Base-by-base conservation (phyloP, 192 early-diverging fungal species). In the Polychytrium aggregatum region DNA sequence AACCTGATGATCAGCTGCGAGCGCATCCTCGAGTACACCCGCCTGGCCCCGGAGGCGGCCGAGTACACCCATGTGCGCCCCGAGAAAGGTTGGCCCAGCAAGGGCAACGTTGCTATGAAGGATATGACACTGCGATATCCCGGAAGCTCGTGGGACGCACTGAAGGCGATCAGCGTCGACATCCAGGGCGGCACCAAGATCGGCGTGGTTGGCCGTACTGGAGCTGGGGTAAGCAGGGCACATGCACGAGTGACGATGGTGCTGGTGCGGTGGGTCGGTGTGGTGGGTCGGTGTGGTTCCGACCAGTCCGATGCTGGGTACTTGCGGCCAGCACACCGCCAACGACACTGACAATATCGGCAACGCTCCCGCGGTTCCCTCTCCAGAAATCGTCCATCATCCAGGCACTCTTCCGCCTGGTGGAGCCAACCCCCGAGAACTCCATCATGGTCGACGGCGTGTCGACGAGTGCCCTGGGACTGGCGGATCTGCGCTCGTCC, bases 201-300 rank as follows among this genome's bases (percentile, higher is more conserved):
- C 45, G 87, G 81, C 14, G 67, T 90, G 8, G 79, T 90, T 20
- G 87, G 87, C 27, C 65, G 87, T 3, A 86, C 86, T 8, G 85
- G 85, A 5, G 79, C 81, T 24, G 79, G 81, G n/a, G n/a, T n/a
- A n/a, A n/a, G n/a, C n/a, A n/a, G n/a, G n/a, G n/a, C n/a, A n/a
- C n/a, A n/a, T n/a, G n/a, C n/a, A n/a, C n/a, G n/a, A n/a, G n/a
- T n/a, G n/a, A n/a, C n/a, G n/a, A n/a, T n/a, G n/a, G n/a, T n/a
- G n/a, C n/a, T n/a, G n/a, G n/a, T n/a, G n/a, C n/a, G n/a, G n/a
- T n/a, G n/a, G n/a, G n/a, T n/a, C n/a, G n/a, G n/a, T n/a, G n/a
- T n/a, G n/a, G n/a, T n/a, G n/a, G n/a, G n/a, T n/a, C n/a, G n/a
- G n/a, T n/a, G n/a, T n/a, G n/a, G n/a, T n/a, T n/a, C n/a, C n/a